These are phyloP conservation scores for Daldinia concentrica DNA, from an alignment of 495 filamentous ascomycete genomes.

Conservation along the genomic window DNA sequence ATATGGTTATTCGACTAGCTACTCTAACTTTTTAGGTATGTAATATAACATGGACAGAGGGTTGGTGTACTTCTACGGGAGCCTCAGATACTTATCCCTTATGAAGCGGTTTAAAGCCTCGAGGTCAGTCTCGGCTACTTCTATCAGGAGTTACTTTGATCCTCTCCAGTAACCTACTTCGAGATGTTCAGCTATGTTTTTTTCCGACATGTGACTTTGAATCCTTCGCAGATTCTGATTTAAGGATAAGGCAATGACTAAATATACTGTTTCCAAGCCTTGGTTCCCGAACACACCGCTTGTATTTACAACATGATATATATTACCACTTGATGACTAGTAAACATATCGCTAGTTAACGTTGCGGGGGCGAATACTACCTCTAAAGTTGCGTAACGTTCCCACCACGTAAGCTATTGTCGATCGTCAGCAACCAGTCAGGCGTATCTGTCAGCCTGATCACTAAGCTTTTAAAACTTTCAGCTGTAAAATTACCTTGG, in stretches of 20 bases:
- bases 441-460: neutral
- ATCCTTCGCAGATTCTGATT: neutral
- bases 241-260: neutral
- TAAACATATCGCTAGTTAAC: neutral
- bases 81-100: too few relatives aligned
- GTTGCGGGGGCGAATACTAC: neutral
- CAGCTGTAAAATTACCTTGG: neutral
- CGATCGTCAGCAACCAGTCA: neutral
- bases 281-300: neutral
- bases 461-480: neutral
- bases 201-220: neutral
- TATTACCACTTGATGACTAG: neutral
- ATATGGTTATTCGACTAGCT: neutral
- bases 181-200: neutral
- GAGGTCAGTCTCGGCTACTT: neutral
- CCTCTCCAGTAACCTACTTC: neutral
- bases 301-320: neutral
- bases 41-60: neutral
- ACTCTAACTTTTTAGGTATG: neutral
- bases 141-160: neutral
- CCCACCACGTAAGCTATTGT: conserved; percentile 1
- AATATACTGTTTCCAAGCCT: neutral
- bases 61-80: neutral
- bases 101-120: neutral
- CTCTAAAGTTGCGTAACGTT: conserved; percentile 1